Conservation (phyloP, 768 basidiomycete species). For the Panaeolus cyanescens region DNA sequence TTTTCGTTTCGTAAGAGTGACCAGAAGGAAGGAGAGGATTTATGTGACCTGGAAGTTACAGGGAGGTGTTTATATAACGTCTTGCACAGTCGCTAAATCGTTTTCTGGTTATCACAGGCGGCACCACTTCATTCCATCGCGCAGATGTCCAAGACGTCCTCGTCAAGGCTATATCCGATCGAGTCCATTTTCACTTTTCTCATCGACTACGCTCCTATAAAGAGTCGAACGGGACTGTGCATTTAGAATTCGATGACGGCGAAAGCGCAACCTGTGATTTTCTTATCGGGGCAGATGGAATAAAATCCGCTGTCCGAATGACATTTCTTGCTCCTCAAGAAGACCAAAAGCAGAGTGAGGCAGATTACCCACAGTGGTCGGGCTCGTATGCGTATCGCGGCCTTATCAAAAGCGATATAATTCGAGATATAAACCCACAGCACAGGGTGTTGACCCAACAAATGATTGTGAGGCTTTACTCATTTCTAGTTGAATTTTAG, state of each 20-base stretch:
- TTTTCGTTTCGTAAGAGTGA: constrained; percentile 15
- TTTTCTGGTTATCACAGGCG: constrained; percentile 14
- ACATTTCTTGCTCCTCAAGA: constrained; percentile 14
- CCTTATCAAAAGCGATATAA: constrained; percentile 27
- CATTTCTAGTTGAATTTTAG: neutral
- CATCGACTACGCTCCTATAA: constrained; percentile 46
- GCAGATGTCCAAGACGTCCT: constrained; percentile 52
- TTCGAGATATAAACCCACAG: constrained; percentile 29
- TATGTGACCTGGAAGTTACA: constrained; percentile 12
- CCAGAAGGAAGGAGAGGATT: constrained; percentile 7
- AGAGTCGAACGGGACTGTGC: constrained; percentile 22
- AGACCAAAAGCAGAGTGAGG: neutral
- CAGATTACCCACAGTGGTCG: constrained; percentile 24
- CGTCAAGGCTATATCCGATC: constrained; percentile 39
- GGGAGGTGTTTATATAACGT: constrained; percentile 19
- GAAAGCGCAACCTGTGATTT: constrained; percentile 48
- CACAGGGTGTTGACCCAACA: constrained; percentile 27
- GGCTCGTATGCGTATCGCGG: constrained; percentile 40
- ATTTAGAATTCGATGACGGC: constrained; percentile 48
- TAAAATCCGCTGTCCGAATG: constrained; percentile 35
- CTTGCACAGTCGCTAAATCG: constrained; percentile 16
- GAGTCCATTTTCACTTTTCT: constrained; percentile 35
- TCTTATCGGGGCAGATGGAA: constrained; percentile 42
- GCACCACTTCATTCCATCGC: constrained; percentile 38
- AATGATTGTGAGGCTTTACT: constrained; percentile 24